Conservation (phyloP, 2,329 filamentous ascomycete genomes). For the Claviceps sp. region DNA sequence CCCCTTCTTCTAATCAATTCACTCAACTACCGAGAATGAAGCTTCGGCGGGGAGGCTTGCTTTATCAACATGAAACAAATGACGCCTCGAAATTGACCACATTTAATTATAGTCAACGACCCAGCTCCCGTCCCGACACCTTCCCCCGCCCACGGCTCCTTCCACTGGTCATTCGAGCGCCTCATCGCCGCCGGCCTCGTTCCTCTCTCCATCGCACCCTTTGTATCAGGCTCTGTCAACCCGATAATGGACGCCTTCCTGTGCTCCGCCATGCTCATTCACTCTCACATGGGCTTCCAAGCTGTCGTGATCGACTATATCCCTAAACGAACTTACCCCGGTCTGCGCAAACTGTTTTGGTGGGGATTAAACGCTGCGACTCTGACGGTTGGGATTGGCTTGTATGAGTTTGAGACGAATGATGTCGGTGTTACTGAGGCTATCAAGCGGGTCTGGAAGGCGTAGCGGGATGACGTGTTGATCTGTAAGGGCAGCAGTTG, state of each 20-base stretch:
- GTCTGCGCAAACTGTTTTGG: slow-evolving; percentile 49
- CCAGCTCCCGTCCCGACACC: slow-evolving; percentile 60
- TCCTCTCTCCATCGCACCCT: slow-evolving; percentile 79
- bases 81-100: slow-evolving; percentile 3
- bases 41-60: background rate
- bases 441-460: slow-evolving; percentile 79
- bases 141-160: slow-evolving; percentile 74
- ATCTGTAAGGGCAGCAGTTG: background rate
- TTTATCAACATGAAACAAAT: background rate
- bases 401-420: slow-evolving; percentile 99
- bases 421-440: slow-evolving; percentile 89
- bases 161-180: slow-evolving; percentile 97
- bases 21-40: too few species aligned
- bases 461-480: slow-evolving; percentile 30
- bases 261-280: slow-evolving; percentile 69
- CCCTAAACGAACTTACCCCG: slow-evolving; percentile 56
- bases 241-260: slow-evolving; percentile 77
- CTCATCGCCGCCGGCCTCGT: slow-evolving; percentile 68
- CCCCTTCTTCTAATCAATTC: background rate
- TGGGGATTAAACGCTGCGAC: slow-evolving; percentile 75
- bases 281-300: slow-evolving; percentile 94
- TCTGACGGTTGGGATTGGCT: slow-evolving; percentile 66
- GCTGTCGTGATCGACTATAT: slow-evolving; percentile 86
- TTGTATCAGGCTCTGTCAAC: slow-evolving; percentile 84
- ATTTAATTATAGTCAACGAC: slow-evolving; percentile 60